These are phyloP conservation scores for Hevea brasiliensis DNA, from an alignment of 345 rosid genomes.

Conservation along the genomic window DNA sequence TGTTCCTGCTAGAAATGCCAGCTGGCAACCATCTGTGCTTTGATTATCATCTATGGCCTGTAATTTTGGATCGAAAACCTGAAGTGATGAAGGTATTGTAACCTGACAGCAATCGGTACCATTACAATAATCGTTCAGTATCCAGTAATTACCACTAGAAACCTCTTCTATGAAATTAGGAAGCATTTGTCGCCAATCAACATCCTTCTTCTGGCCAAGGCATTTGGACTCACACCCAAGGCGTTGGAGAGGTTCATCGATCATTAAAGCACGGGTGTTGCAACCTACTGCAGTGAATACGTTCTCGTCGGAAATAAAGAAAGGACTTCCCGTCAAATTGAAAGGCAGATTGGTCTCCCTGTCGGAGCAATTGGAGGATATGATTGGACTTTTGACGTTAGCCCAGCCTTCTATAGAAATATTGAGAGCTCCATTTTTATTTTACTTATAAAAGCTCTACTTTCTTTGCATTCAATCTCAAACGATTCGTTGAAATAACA, in stretches of 20 bases:
- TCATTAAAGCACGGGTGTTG: too few species aligned
- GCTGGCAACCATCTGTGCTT: neutral
- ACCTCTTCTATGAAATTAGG: too few species aligned
- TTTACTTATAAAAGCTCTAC: too few species aligned
- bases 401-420: too few species aligned
- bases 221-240: neutral
- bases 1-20: neutral
- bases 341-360: conserved; percentile 5
- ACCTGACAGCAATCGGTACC: neutral
- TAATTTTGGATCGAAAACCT: too few species aligned
- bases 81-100: neutral
- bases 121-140: neutral
- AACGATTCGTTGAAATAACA: conserved; percentile 5
- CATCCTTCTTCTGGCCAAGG: neutral
- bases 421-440: too few species aligned
- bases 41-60: too few species aligned
- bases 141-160: too few species aligned
- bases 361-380: conserved; percentile 2
- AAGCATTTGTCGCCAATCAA: neutral
- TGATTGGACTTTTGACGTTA: neutral
- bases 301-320: too few species aligned
- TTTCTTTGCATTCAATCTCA: conserved; percentile 10
- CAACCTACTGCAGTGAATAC: too few species aligned
- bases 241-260: too few species aligned
- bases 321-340: too few species aligned